Conservation (phyloP, 306 rosid genomes). For the Vachellia pachyceras region DNA sequence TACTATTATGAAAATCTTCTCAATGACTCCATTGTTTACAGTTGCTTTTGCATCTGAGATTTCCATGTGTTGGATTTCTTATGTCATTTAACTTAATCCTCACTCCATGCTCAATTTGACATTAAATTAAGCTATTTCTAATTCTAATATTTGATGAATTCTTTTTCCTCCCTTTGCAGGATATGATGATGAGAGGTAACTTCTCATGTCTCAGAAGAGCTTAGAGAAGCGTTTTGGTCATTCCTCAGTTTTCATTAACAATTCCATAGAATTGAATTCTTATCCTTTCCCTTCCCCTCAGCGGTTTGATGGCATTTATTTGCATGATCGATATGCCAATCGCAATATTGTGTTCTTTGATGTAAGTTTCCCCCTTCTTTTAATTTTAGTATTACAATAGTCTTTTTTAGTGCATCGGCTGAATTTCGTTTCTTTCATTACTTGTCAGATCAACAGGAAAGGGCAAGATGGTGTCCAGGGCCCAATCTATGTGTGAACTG, state of each 20-base stretch:
- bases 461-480: no score
- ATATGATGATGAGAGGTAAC: constrained; percentile 95
- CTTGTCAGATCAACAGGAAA: no score
- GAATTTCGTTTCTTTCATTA: no score
- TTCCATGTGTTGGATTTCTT: background rate
- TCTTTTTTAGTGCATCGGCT: no score
- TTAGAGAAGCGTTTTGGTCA: constrained; percentile 99
- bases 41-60: background rate
- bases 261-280: no score
- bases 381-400: no score
- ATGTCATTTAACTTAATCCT: background rate
- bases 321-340: no score
- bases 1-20: constrained; percentile 33
- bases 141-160: background rate
- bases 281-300: no score
- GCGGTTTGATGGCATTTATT: no score
- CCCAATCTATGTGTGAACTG: no score
- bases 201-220: constrained; percentile 97
- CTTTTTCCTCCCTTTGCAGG: constrained; percentile 41
- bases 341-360: no score
- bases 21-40: background rate
- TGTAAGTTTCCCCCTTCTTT: no score
- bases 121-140: background rate
- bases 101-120: background rate
- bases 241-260: constrained; percentile 98